phyloP scores from a whole-genome alignment of 148 eudicot genomes.

The Amaranthus hypochondriacus region DNA sequence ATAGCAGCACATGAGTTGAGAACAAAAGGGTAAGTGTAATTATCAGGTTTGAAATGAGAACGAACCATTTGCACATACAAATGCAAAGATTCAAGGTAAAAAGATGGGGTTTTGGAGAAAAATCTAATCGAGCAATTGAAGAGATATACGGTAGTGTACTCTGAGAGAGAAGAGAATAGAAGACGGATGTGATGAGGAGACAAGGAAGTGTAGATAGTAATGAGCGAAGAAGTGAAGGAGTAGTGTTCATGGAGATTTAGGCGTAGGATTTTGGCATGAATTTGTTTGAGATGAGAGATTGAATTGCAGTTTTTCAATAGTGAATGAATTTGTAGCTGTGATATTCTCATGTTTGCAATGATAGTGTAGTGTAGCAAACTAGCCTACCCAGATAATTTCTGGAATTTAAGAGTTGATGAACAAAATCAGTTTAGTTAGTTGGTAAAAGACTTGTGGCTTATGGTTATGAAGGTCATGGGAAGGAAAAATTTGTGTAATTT shows the following conservation, averaged over 20 bases:
- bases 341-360: constrained; percentile 18
- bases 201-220: constrained; percentile 23
- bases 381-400: no score
- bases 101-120: constrained; percentile 29
- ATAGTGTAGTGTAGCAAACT: no score
- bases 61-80: constrained; percentile 31
- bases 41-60: constrained; percentile 27
- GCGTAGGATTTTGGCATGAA: constrained; percentile 28
- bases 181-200: constrained; percentile 23
- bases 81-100: constrained; percentile 23
- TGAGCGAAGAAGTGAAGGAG: constrained; percentile 20
- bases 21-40: constrained; percentile 38
- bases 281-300: constrained; percentile 27
- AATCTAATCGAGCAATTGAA: constrained; percentile 26
- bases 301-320: constrained; percentile 28
- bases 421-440: no score
- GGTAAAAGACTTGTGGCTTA: no score
- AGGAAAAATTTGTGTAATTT: no score
- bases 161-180: constrained; percentile 21
- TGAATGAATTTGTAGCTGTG: constrained; percentile 5
- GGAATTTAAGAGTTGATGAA: no score
- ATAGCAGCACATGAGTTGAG: constrained; percentile 31
- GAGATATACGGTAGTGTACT: constrained; percentile 10
- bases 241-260: constrained; percentile 14
- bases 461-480: no score